These are phyloP conservation scores for Dryas integrifolia DNA, from an alignment of 331 rosid genomes.

Conservation along the genomic window DNA sequence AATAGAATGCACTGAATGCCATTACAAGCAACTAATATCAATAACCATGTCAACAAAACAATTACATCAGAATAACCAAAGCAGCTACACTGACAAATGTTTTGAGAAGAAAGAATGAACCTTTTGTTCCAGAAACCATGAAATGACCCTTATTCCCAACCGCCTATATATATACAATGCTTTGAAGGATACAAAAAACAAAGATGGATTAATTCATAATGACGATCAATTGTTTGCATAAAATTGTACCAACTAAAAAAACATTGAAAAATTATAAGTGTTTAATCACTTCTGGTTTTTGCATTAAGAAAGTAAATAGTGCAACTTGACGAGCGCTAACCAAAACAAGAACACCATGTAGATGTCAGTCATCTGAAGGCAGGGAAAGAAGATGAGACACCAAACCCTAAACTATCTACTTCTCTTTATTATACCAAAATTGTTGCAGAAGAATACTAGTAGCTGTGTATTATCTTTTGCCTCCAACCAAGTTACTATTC, in stretches of 20 bases:
- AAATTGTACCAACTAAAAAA: background rate
- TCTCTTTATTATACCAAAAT: background rate
- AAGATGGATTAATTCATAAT: background rate
- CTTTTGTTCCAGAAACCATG: background rate
- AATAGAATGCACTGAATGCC: conserved; percentile 19
- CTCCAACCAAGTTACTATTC: background rate
- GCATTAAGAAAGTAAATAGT: background rate
- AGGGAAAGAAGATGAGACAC: background rate
- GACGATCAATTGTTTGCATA: background rate
- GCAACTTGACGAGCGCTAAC: background rate
- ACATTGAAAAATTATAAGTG: background rate
- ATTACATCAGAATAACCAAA: conserved; percentile 20
- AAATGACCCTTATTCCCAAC: background rate
- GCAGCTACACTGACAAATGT: conserved; percentile 23
- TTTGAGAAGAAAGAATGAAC: background rate
- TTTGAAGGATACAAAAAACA: background rate
- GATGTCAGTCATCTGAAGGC: background rate
- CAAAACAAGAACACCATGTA: background rate
- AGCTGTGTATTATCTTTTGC: background rate
- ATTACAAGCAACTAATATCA: conserved; percentile 19
- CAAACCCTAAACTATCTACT: background rate
- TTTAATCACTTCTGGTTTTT: background rate
- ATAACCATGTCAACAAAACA: conserved; percentile 11
- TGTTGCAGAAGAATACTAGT: background rate
- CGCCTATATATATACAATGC: background rate